These are phyloP conservation scores for Staphylotrichum longicolle DNA, from an alignment of 495 filamentous ascomycete species.

Conservation along the genomic window DNA sequence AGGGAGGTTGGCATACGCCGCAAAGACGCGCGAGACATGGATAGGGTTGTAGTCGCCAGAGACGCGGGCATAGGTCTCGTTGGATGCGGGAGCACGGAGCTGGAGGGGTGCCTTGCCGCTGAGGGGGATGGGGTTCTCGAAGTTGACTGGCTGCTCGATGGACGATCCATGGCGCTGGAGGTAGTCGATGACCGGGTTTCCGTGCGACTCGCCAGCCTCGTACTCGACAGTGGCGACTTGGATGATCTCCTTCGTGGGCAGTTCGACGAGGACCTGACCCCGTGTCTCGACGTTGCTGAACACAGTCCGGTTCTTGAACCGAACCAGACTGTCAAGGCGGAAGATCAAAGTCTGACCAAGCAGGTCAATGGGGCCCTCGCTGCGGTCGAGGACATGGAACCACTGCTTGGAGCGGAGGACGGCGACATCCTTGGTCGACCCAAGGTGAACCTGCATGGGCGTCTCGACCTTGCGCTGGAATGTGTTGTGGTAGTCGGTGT, in stretches of 20 bases:
- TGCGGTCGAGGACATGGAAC: slow-evolving; percentile 68
- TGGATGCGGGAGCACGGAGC: slow-evolving; percentile 89
- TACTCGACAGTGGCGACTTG: slow-evolving; percentile 96
- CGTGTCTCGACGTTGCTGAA: slow-evolving; percentile 91
- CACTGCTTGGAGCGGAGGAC: slow-evolving; percentile 94
- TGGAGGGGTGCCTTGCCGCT: slow-evolving; percentile 85
- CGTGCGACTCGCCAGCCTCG: slow-evolving; percentile 81
- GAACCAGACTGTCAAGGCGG: slow-evolving; percentile 84
- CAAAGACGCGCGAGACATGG: slow-evolving; percentile 94
- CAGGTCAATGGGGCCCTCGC: slow-evolving; percentile 70
- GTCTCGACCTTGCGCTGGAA: slow-evolving; percentile 97
- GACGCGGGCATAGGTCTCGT: slow-evolving; percentile 95
- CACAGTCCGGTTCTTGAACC: slow-evolving; percentile 91
- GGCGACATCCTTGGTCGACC: slow-evolving; percentile 83
- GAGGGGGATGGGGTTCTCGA: slow-evolving; percentile 94
- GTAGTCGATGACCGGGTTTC: slow-evolving; percentile 96
- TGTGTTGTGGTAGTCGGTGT: slow-evolving; percentile 93
- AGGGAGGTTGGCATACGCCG: slow-evolving; percentile 88
- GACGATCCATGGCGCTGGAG: slow-evolving; percentile 87
- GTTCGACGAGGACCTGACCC: slow-evolving; percentile 88
- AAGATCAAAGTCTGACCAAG: slow-evolving; percentile 92
- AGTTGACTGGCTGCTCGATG: slow-evolving; percentile 95
- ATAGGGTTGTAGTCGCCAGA: slow-evolving; percentile 99
- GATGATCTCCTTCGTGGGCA: slow-evolving; percentile 96
- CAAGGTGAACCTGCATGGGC: slow-evolving; percentile 89